Percentiles rank a stretch among this genome's conserved stretches.
Conservation (phyloP, 306 rosid genomes). For the Trifolium dubium region DNA sequence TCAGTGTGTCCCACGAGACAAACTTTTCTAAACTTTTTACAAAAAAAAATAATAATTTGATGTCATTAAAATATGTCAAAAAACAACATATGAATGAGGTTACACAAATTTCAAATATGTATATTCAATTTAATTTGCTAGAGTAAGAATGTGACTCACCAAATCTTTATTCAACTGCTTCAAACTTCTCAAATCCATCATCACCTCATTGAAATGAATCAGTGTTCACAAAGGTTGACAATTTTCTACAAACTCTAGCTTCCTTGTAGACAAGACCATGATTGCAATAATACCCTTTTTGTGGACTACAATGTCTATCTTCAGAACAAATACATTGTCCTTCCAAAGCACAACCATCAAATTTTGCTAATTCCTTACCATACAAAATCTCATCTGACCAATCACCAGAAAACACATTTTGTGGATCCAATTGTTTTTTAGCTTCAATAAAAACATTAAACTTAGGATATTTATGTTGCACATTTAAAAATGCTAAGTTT, state of each 20-base stretch:
- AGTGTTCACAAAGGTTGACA: background rate
- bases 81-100: no score
- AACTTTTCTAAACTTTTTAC: no score
- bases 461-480: slow-evolving; percentile 51
- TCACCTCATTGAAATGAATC: background rate
- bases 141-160: background rate
- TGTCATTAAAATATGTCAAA: no score
- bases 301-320: slow-evolving; percentile 74
- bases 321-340: slow-evolving; percentile 66
- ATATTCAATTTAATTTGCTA: background rate
- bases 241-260: slow-evolving; percentile 73
- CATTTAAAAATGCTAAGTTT: slow-evolving; percentile 61
- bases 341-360: slow-evolving; percentile 76
- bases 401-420: slow-evolving; percentile 60
- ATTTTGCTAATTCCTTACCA: slow-evolving; percentile 51
- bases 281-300: slow-evolving; percentile 56
- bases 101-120: background rate
- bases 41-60: no score
- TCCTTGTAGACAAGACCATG: slow-evolving; percentile 63
- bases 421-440: slow-evolving; percentile 63
- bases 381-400: slow-evolving; percentile 67
- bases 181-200: background rate
- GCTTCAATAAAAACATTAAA: slow-evolving; percentile 51
- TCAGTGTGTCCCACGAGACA: no score
- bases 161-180: background rate